These are phyloP conservation scores for Hirschioporus abietinus DNA, from an alignment of 768 basidiomycete genomes.

Conservation along the genomic window DNA sequence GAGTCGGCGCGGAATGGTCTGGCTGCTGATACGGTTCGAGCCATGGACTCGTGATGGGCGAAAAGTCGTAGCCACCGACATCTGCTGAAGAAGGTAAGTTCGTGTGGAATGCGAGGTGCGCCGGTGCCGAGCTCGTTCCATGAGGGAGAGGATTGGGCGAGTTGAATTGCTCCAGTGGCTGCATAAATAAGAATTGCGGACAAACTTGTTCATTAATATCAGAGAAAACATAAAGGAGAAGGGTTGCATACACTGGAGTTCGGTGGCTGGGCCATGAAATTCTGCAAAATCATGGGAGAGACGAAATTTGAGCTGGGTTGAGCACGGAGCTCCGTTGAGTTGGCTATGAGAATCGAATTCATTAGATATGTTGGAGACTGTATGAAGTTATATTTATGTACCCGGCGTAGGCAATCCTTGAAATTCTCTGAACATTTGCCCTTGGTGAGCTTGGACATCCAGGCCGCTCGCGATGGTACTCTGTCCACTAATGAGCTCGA, in stretches of 20 bases:
- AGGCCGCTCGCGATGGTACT: slow-evolving; percentile 23
- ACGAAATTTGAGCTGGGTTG: slow-evolving; percentile 53
- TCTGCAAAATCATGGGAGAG: slow-evolving; percentile 53
- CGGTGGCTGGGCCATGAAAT: slow-evolving; percentile 25
- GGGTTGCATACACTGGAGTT: slow-evolving; percentile 4
- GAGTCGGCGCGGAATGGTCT: slow-evolving; percentile 15
- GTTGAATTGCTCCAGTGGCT: slow-evolving; percentile 7
- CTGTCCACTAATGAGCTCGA: slow-evolving; percentile 60
- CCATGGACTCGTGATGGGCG: slow-evolving; percentile 80
- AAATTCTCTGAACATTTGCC: slow-evolving; percentile 18
- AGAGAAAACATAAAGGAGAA: not conserved
- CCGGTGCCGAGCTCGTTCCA: slow-evolving; percentile 60
- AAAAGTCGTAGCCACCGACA: slow-evolving; percentile 61
- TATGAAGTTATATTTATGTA: slow-evolving; percentile 26
- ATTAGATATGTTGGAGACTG: slow-evolving; percentile 16
- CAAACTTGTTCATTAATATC: not conserved
- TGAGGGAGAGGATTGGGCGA: slow-evolving; percentile 25
- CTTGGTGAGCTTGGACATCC: slow-evolving; percentile 17
- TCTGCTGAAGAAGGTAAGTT: slow-evolving; percentile 45
- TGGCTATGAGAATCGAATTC: slow-evolving; percentile 31
- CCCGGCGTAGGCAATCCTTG: slow-evolving; percentile 66
- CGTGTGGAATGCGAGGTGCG: slow-evolving; percentile 61
- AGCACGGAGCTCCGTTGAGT: slow-evolving; percentile 63
- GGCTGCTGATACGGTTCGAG: slow-evolving; percentile 52
- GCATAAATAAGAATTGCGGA: not conserved